These are phyloP conservation scores for Trichoderma harzianum DNA, from an alignment of 2,329 filamentous ascomycete genomes.

Conservation along the genomic window DNA sequence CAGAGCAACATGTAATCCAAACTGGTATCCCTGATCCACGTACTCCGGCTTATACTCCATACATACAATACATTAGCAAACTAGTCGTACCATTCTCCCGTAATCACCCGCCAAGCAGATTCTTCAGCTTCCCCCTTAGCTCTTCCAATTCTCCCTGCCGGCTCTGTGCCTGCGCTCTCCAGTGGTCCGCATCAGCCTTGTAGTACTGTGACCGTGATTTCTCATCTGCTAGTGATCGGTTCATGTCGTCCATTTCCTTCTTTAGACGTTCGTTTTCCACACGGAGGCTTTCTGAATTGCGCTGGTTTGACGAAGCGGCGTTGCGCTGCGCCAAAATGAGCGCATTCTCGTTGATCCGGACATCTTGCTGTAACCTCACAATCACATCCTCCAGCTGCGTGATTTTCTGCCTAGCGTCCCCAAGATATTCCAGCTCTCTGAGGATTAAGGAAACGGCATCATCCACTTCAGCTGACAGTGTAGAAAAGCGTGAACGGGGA, in stretches of 20 bases:
- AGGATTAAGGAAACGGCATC: conserved; percentile 5
- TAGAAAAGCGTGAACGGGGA: conserved; percentile 13
- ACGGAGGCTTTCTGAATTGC: not conserved
- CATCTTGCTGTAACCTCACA: conserved; percentile 11
- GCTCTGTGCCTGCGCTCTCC: conserved; percentile 6
- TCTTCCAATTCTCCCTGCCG: conserved; percentile 14
- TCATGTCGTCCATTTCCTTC: not conserved
- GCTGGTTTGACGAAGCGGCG: conserved; percentile 7
- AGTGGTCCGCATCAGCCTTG: conserved; percentile 2
- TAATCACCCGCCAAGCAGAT: conserved; percentile 4
- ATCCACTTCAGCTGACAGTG: conserved; percentile 7
- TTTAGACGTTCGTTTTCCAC: conserved; percentile 9
- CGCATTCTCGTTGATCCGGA: conserved; percentile 14
- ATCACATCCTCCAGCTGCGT: conserved; percentile 10
- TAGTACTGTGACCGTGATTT: not conserved
- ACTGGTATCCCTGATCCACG: not conserved
- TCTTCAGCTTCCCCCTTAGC: conserved; percentile 5
- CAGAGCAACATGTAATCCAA: not conserved
- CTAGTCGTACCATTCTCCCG: not conserved
- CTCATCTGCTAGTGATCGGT: not conserved
- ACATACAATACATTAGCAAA: not conserved
- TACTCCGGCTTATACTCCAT: not conserved
- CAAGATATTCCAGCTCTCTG: conserved; percentile 13
- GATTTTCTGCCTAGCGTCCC: conserved; percentile 13
- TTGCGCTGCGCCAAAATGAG: conserved; percentile 14